These are phyloP conservation scores for Schizophyllum commune DNA, from an alignment of 1,284 basidiomycete genomes.

Conservation along the genomic window DNA sequence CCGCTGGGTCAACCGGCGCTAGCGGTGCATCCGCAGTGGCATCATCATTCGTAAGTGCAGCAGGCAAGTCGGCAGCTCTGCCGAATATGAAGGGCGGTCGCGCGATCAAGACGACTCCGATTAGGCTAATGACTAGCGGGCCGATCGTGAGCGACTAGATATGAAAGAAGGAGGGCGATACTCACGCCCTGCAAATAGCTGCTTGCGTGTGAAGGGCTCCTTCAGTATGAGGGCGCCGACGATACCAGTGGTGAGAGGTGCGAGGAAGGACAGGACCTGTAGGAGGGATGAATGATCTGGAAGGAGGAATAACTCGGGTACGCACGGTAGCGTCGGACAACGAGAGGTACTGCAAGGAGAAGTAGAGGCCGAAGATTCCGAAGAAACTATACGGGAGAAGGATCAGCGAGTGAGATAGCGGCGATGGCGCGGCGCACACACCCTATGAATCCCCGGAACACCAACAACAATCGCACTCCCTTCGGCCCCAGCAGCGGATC, in stretches of 20 bases:
- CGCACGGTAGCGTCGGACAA: conserved; percentile 71
- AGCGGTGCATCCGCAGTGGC: conserved; percentile 4
- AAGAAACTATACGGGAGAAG: conserved; percentile 37
- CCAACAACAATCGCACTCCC: conserved; percentile 51
- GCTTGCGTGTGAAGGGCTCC: conserved; percentile 52
- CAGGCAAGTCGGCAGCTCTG: conserved; percentile 4
- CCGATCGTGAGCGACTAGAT: conserved; percentile 4
- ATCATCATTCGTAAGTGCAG: conserved; percentile 4
- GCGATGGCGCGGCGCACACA: conserved; percentile 21
- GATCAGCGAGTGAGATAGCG: conserved; percentile 6
- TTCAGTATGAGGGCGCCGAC: conserved; percentile 61
- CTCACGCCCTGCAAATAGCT: conserved; percentile 59
- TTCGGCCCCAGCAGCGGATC: conserved; percentile 65
- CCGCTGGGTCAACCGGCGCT: conserved; percentile 11
- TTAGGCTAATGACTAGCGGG: conserved; percentile 40
- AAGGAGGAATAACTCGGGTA: too few relatives aligned
- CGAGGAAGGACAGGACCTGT: conserved; percentile 54
- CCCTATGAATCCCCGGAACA: conserved; percentile 58
- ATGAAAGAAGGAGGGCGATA: neutral
- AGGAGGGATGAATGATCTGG: neutral
- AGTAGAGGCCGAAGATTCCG: conserved; percentile 63
- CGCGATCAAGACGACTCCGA: conserved; percentile 59
- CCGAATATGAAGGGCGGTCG: conserved; percentile 43
- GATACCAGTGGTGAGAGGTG: conserved; percentile 64
- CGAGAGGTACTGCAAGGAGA: conserved; percentile 59